These are phyloP conservation scores for Leptographium galeiforme DNA, from an alignment of 2,329 filamentous ascomycete species.

Conservation along the genomic window DNA sequence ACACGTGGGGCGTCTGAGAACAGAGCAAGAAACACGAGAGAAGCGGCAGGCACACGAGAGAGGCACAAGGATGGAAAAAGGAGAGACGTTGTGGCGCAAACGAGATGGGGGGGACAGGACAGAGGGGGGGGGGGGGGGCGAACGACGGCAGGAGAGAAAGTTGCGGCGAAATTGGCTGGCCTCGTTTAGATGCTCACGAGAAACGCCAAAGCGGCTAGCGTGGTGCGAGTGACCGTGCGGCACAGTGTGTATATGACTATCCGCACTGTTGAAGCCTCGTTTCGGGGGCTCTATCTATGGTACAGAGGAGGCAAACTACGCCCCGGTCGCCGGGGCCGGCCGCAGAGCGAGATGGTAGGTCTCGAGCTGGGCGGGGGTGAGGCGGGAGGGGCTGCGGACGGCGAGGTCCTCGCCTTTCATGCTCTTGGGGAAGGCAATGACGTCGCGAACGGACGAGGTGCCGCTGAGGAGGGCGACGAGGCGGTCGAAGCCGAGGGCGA, in stretches of 20 bases:
- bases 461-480: conserved; percentile 69
- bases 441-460: conserved; percentile 68
- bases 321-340: neutral
- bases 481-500: conserved; percentile 85
- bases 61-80: too few species aligned
- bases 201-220: neutral
- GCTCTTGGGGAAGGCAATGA: conserved; percentile 94
- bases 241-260: neutral
- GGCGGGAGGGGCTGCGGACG: conserved; percentile 60
- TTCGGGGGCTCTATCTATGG: too few species aligned
- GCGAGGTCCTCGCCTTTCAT: conserved; percentile 78
- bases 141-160: neutral
- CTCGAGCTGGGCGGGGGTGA: conserved; percentile 43
- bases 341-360: conserved; percentile 29
- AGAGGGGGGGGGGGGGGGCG: neutral
- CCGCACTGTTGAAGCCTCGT: neutral
- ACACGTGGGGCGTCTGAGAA: too few species aligned
- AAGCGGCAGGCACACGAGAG: too few species aligned
- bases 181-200: neutral
- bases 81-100: too few species aligned
- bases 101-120: neutral
- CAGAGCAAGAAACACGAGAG: too few species aligned
- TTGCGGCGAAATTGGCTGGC: neutral
- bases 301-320: too few species aligned
- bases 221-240: neutral